Base-by-base conservation (phyloP, 2,329 filamentous ascomycete species). In the Venturia effusa region DNA sequence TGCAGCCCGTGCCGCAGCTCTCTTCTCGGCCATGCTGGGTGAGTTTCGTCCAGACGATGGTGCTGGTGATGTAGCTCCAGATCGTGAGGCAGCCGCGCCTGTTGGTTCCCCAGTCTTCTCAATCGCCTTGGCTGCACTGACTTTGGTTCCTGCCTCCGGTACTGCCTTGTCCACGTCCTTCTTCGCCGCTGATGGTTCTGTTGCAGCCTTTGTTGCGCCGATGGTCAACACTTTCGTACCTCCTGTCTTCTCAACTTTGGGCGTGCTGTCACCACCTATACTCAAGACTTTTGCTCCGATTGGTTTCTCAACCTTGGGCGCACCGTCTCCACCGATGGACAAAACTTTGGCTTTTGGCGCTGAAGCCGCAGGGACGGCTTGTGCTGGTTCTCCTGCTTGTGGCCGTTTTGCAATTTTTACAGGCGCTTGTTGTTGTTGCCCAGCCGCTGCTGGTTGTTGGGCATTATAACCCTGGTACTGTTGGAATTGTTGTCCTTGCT, bases 41-140 rank as follows among this genome's bases (percentile, higher is more conserved):
- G 90, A 96, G 43, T 88, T 91, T 62, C 91, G 86, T 59, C 92
- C 93, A 13, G 91, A 94, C 1, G 89, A 89, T 10, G 90, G 89
- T 5, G 88, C 84, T 22, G 93, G 90, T 0, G 92, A 94, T 3
- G 88, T 88, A 73, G 86, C 89, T 64, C 91, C 91, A 62, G 75
- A 76, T 59, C 70, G 84, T 84, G 69, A 64, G 27, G 69, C 66
- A 61, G 79, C 74, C 40, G 78, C 78, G 57, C 82, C 78, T 59
- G 78, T 78, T 10, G 83, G 79, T 73, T 92, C 88, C 63, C 92
- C 90, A 0, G 89, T 88, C 82, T 96, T 96, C 72, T 96, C 91
- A 67, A 97, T 90, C 11, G 93, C 92, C 78, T 97, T 97, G 61
- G 85, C 80, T 4, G 92, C 93, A 1, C 88, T 81, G n/a, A 89